Conservation (phyloP, 768 basidiomycete genomes). For the Lactarius trivialis region DNA sequence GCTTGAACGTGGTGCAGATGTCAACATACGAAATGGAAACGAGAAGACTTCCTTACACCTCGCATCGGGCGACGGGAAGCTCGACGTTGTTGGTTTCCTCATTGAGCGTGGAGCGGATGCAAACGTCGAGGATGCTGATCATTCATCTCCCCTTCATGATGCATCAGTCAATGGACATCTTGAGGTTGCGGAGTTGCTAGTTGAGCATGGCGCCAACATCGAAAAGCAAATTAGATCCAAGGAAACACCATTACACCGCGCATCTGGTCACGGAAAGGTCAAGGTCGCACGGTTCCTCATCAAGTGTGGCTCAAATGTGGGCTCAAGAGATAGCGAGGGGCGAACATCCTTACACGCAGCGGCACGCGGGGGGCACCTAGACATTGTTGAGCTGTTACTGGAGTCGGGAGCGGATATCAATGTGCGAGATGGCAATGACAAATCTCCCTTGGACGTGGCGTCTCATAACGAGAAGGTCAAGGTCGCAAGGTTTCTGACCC, state of each 20-base stretch:
- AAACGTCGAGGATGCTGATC: neutral
- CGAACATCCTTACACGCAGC: neutral
- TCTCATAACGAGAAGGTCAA: neutral
- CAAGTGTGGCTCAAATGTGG: neutral
- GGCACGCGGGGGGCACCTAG: neutral
- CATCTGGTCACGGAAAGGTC: neutral
- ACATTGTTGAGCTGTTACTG: neutral
- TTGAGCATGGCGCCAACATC: neutral
- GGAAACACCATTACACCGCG: neutral
- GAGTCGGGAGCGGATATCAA: neutral
- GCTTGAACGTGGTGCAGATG: neutral
- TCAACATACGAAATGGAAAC: neutral
- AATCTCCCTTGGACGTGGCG: neutral
- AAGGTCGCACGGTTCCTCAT: neutral
- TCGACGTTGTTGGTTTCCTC: neutral
- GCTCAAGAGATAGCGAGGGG: neutral
- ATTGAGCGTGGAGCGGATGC: neutral
- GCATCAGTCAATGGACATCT: neutral
- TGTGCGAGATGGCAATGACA: neutral
- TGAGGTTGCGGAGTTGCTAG: neutral
- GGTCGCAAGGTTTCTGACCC: neutral
- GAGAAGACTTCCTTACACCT: neutral
- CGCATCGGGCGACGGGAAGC: neutral
- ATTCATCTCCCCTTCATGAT: neutral
- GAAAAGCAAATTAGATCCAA: neutral